Evolutionary conservation across 1,284 basidiomycete species (phyloP).

Genomic region (Fomes fomentarius): DNA sequence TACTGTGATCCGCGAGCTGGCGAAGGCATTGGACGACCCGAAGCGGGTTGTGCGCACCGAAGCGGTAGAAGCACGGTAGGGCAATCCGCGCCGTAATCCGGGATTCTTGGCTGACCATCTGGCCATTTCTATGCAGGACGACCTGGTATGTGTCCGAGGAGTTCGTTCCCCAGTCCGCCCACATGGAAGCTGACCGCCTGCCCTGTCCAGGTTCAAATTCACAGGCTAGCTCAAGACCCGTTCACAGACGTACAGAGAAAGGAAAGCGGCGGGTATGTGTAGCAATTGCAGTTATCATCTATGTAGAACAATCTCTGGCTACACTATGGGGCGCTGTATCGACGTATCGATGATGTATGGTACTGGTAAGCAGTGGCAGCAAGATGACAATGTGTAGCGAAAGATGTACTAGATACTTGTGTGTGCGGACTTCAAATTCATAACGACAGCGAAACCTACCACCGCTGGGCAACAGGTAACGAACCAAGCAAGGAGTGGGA

Average conservation of each 20-base stretch:
- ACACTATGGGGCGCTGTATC: constrained; percentile 23
- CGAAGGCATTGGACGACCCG: constrained; percentile 81
- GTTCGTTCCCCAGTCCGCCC: no score
- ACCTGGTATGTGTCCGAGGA: constrained; percentile 60
- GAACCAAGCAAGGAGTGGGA: constrained; percentile 22
- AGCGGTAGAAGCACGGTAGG: constrained; percentile 82
- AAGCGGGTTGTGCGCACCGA: constrained; percentile 80
- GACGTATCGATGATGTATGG: constrained; percentile 18
- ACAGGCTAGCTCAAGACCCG: constrained; percentile 38
- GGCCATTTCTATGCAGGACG: constrained; percentile 46
- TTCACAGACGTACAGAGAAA: not conserved
- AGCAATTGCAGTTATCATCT: constrained; percentile 18
- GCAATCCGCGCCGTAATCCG: no score
- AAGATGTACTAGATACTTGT: constrained; percentile 26
- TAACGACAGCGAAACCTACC: constrained; percentile 17
- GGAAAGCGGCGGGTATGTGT: constrained; percentile 13
- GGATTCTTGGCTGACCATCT: no score
- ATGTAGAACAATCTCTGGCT: constrained; percentile 22
- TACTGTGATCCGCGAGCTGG: constrained; percentile 75
- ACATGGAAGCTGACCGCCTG: not conserved
- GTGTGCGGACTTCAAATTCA: constrained; percentile 14
- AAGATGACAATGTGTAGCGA: constrained; percentile 19
- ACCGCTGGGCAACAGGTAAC: no score
- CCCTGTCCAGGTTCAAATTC: constrained; percentile 58
- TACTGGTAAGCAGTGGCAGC: constrained; percentile 14